phyloP scores from a whole-genome alignment of 139 green algal genomes.

The Volvox africanus region DNA sequence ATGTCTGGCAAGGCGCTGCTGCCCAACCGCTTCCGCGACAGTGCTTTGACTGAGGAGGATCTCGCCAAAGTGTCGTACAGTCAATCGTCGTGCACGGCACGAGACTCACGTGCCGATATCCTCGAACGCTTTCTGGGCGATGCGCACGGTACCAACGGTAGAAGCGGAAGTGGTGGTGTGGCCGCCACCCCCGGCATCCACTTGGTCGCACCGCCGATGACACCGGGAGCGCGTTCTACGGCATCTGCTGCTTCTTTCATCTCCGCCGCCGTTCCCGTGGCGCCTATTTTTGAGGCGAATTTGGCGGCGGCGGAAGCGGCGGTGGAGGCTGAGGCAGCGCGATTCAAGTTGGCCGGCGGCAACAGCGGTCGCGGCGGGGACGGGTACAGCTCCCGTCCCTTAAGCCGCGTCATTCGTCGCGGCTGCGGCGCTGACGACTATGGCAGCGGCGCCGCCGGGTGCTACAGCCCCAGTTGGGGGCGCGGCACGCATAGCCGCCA shows the following conservation, averaged over 20 bases:
- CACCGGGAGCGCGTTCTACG: background rate
- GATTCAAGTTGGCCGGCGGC: background rate
- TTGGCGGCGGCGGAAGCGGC: background rate
- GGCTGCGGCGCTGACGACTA: background rate
- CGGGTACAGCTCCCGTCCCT: background rate
- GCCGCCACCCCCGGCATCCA: background rate
- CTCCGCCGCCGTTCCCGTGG: background rate
- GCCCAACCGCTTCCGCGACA: background rate
- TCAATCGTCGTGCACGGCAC: background rate
- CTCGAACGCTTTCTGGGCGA: background rate
- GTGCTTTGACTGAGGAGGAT: background rate
- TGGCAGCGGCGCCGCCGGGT: background rate
- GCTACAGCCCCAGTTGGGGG: conserved; percentile 3
- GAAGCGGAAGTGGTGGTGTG: background rate
- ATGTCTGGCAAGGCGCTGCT: background rate
- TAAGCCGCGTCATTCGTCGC: background rate
- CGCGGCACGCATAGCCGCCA: background rate
- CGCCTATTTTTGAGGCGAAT: background rate
- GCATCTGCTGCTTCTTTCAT: background rate
- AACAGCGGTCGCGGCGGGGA: background rate
- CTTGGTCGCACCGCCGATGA: background rate
- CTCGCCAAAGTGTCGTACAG: background rate
- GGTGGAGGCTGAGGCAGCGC: background rate
- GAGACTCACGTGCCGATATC: background rate
- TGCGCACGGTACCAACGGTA: background rate